Percentiles rank a stretch among this genome's conserved stretches.
Conservation (phyloP, 495 filamentous ascomycete species). For the Rhizodiscina lignyota region DNA sequence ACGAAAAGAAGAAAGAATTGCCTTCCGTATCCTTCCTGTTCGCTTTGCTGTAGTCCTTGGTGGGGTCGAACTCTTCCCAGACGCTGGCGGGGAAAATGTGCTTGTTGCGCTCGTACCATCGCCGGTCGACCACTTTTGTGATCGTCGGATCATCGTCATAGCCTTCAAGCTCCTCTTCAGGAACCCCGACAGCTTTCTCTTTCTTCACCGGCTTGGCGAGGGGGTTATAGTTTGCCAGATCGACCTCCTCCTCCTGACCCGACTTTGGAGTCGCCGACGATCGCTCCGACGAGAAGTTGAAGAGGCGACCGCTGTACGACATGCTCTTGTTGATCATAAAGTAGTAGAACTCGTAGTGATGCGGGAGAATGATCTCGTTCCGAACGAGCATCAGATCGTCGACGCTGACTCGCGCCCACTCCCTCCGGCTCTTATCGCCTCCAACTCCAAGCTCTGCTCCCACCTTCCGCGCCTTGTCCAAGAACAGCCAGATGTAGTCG, state of each 20-base stretch:
- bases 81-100: slow-evolving; percentile 93
- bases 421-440: slow-evolving; percentile 42
- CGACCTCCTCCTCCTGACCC: slow-evolving; percentile 1
- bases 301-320: slow-evolving; percentile 59
- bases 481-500: slow-evolving; percentile 75
- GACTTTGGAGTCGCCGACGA: slow-evolving; percentile 12
- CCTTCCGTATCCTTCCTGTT: slow-evolving; percentile 70
- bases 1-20: slow-evolving; percentile 85
- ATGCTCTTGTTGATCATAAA: slow-evolving; percentile 77
- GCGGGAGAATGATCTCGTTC: slow-evolving; percentile 83
- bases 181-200: slow-evolving; percentile 3
- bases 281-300: slow-evolving; percentile 50
- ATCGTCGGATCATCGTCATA: slow-evolving; percentile 59
- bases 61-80: slow-evolving; percentile 90
- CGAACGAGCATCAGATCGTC: slow-evolving; percentile 92
- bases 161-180: slow-evolving; percentile 47
- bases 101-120: slow-evolving; percentile 96
- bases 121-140: slow-evolving; percentile 88
- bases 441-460: slow-evolving; percentile 68
- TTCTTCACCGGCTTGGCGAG: slow-evolving; percentile 26
- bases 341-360: slow-evolving; percentile 94
- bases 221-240: slow-evolving; percentile 22
- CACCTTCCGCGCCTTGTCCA: slow-evolving; percentile 79
- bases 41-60: slow-evolving; percentile 66
- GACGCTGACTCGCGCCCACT: slow-evolving; percentile 90